Evolutionary conservation across 352 stramenopile species (phyloP).

Genomic region (Globisporangium nagaii): DNA sequence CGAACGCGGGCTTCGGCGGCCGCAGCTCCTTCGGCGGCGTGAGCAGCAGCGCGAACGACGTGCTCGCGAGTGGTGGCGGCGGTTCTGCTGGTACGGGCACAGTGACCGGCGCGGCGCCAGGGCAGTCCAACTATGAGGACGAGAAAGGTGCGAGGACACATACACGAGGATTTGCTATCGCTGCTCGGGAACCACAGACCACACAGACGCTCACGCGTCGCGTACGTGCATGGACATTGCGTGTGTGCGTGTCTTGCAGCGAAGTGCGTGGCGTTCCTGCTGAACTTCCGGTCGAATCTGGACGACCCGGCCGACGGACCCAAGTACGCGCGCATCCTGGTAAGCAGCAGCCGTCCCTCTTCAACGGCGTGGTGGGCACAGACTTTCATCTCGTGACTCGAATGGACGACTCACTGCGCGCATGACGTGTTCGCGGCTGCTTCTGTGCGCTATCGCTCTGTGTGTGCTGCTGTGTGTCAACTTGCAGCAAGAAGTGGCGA

Average conservation of each 20-base stretch:
- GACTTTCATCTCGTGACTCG: no score
- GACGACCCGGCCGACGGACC: constrained; percentile 49
- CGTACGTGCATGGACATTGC: not conserved
- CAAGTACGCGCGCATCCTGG: constrained; percentile 81
- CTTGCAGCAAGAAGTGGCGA: constrained; percentile 80
- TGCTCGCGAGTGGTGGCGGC: constrained; percentile 1
- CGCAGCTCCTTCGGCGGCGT: constrained; percentile 5
- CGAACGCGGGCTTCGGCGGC: constrained; percentile 4
- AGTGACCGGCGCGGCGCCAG: constrained; percentile 2
- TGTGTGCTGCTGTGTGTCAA: no score
- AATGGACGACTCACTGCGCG: no score
- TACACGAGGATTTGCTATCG: no score
- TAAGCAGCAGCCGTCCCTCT: no score
- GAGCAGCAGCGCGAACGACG: constrained; percentile 8
- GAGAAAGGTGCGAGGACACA: constrained; percentile 33
- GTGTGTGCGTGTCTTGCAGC: constrained; percentile 19
- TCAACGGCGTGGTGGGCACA: no score
- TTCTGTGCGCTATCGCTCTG: no score
- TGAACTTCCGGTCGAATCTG: constrained; percentile 71
- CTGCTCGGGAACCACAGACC: not conserved
- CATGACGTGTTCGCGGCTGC: no score
- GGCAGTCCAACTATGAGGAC: constrained; percentile 36
- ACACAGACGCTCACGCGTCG: no score
- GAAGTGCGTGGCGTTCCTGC: constrained; percentile 73
- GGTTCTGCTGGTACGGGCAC: not conserved